Evolutionary conservation across 176 grass and related monocot genomes (phyloP), one percentile per base, ranked within the genome.

Genomic region (Zoysia pacifica): DNA sequence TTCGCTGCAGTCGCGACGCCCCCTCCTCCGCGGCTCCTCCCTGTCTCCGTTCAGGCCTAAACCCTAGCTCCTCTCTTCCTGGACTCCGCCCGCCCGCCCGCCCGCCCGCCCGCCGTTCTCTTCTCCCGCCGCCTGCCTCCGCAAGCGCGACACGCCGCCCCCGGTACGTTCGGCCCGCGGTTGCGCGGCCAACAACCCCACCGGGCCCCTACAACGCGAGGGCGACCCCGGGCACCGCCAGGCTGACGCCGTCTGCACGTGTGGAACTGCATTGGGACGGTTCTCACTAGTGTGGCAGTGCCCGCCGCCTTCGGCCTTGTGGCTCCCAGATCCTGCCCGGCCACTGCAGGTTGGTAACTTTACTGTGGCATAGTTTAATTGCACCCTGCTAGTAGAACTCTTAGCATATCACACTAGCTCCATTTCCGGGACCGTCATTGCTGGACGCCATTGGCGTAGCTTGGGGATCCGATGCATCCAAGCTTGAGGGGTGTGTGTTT

Each of bases 1-100:
- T 65, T 78, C 74, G 74, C 62, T 38, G 74, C 62, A 78, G 62
- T 66, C 62, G 62, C 62, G 75, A 19, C 75, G 28, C 28, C 28
- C 28, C 66, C 75, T 9, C 75, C 61, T 65, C 75, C 28, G 28
- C 28, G 28, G 28, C 75, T 65, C 62, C 76, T n/a, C 48, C 9
- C 62, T 28, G 28, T 28, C 28, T 28, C 28, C 62, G 76, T 78
- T 78, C 75, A 28, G 28, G 28, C 48, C 62, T 78, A 78, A 78
- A 78, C 62, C 76, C 76, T 78, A 78, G 76, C 76, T 49, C 20
- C 61, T 12, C 16, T 52, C 62, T 65, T 18, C 48, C 36, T 37
- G 62, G 48, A 62, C 62, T 53, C 62, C 62, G 62, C 37, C 48
- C 37, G 76, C 62, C 48, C 62, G 62, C 37, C 48, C 37, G 76